Evolutionary conservation across 768 basidiomycete species (phyloP).

Genomic region (Wakefieldia striispora): DNA sequence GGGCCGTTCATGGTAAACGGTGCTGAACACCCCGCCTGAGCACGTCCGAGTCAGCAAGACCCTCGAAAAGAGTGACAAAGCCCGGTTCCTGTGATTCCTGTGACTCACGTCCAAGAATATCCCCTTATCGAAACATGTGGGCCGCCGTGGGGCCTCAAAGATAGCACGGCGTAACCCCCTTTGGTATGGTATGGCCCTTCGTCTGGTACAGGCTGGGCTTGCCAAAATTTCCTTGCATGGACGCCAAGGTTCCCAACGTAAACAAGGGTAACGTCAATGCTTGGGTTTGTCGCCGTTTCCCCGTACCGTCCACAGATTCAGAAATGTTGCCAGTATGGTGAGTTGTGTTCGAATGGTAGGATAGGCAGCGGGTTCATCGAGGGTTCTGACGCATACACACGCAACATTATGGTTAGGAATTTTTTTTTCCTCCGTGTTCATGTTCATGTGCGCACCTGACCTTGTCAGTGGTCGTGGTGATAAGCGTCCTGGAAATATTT

Average conservation of each 20-base stretch:
- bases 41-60: conserved; percentile 4
- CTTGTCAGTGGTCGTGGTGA: neutral
- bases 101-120: conserved; percentile 18
- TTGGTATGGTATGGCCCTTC: conserved; percentile 12
- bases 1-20: neutral
- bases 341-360: conserved; percentile 2
- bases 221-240: conserved; percentile 14
- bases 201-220: conserved; percentile 5
- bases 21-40: neutral
- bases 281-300: neutral
- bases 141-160: neutral
- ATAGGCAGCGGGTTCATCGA: neutral
- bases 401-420: neutral
- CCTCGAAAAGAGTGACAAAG: neutral
- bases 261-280: neutral
- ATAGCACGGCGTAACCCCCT: conserved; percentile 7
- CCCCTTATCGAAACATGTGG: conserved; percentile 18
- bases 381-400: conserved; percentile 3
- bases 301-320: neutral
- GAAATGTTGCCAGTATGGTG: neutral
- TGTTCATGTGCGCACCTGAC: conserved; percentile 2
- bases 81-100: neutral
- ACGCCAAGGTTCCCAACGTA: neutral
- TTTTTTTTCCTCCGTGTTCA: neutral
- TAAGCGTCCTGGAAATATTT: conserved; percentile 7